Percentiles rank a stretch among this genome's conserved stretches.
Conservation (phyloP, 192 early-diverging fungal species). For the Coemansia sp. region DNA sequence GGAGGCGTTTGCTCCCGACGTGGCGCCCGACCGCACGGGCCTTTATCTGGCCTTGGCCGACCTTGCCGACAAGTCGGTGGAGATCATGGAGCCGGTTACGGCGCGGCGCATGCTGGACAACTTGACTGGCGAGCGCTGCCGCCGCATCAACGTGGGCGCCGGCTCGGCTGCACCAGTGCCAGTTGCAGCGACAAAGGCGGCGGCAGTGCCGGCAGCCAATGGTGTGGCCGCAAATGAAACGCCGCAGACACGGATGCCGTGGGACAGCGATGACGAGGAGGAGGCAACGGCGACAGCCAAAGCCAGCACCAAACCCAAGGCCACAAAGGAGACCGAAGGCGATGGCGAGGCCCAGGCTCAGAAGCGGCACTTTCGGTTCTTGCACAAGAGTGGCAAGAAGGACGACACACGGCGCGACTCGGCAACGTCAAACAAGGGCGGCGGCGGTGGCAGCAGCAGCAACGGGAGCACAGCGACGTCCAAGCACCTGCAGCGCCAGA, state of each 20-base stretch:
- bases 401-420: conserved; percentile 27
- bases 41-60: conserved; percentile 26
- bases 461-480: conserved; percentile 6
- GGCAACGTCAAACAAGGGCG: conserved; percentile 8
- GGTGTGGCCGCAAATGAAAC: neutral
- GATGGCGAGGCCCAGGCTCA: conserved; percentile 23
- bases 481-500: conserved; percentile 8
- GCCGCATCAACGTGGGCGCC: conserved; percentile 5
- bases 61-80: conserved; percentile 47
- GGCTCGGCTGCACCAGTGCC: neutral
- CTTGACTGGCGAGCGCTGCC: conserved; percentile 38
- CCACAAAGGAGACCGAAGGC: conserved; percentile 1
- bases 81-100: conserved; percentile 52
- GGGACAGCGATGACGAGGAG: conserved; percentile 41
- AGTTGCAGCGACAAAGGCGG: neutral
- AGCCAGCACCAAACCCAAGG: neutral
- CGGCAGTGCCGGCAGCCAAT: too few species aligned
- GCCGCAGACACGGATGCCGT: conserved; percentile 24
- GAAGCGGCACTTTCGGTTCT: conserved; percentile 41
- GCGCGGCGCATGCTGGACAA: conserved; percentile 51
- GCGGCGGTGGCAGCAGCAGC: conserved; percentile 10
- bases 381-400: conserved; percentile 40
- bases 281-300: conserved; percentile 9
- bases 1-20: conserved; percentile 21
- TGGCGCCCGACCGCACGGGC: conserved; percentile 27